Evolutionary conservation across 345 rosid genomes (phyloP).

Genomic region (Pugionium cornutum): DNA sequence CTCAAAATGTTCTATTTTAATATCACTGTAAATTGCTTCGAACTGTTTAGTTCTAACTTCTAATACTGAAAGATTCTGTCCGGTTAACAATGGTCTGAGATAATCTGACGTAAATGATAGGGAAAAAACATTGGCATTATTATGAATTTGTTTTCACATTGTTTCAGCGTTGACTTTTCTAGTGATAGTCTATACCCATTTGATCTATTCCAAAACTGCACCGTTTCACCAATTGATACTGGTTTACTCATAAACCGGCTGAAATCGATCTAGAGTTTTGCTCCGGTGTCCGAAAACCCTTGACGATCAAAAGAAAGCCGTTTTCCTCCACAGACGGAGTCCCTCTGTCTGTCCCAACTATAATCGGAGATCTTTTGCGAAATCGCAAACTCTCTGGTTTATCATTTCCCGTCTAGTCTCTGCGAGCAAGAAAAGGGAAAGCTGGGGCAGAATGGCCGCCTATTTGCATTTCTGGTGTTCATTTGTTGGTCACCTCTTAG

Average conservation of each 20-base stretch:
- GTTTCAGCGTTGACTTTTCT: too few species aligned
- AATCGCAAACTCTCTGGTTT: neutral
- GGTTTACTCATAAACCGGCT: slow-evolving; percentile 21
- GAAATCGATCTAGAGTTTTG: slow-evolving; percentile 1
- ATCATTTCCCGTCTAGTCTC: neutral
- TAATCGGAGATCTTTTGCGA: slow-evolving; percentile 21
- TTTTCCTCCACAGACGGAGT: slow-evolving; percentile 23
- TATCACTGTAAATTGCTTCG: too few species aligned
- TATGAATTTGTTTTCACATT: too few species aligned
- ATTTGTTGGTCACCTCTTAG: neutral
- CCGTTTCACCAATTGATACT: neutral
- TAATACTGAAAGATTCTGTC: too few species aligned
- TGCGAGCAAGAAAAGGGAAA: slow-evolving; percentile 9
- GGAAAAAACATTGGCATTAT: too few species aligned
- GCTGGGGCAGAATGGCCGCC: neutral
- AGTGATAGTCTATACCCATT: too few species aligned
- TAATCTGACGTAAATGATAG: too few species aligned
- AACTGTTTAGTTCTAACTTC: too few species aligned
- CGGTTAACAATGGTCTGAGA: too few species aligned
- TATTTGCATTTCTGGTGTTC: slow-evolving; percentile 5
- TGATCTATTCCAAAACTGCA: neutral
- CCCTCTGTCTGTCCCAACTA: slow-evolving; percentile 1
- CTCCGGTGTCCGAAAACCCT: slow-evolving; percentile 36
- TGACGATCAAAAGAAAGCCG: slow-evolving; percentile 35
- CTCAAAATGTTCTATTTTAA: too few species aligned